A percentile compares a stretch with the other conserved stretches of the same genome.
These are phyloP conservation scores for Selenicereus undatus DNA, from an alignment of 148 eudicot genomes.

Conservation along the genomic window DNA sequence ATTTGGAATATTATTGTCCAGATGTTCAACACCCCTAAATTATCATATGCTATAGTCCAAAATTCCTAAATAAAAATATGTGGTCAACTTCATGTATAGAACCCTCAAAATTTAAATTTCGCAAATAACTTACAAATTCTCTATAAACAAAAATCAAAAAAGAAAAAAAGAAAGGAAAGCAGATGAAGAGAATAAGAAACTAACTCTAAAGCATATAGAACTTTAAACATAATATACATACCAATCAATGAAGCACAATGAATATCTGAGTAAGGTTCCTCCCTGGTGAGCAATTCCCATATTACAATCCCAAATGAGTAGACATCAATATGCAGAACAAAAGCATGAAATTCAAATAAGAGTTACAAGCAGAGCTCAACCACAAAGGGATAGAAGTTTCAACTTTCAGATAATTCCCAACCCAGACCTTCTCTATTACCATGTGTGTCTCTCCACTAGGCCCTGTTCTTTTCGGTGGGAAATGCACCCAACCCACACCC, in stretches of 20 bases:
- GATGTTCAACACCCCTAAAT: too few species aligned
- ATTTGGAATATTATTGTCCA: too few species aligned
- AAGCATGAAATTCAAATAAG: neutral
- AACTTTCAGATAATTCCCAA: neutral
- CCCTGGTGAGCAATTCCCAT: constrained; percentile 99
- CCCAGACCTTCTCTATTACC: constrained; percentile 88
- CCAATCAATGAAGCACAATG: constrained; percentile 93
- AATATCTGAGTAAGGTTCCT: constrained; percentile 85
- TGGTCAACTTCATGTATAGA: too few species aligned
- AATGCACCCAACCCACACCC: too few species aligned
- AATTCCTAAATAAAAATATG: too few species aligned
- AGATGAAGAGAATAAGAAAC: neutral
- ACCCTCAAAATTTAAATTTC: too few species aligned
- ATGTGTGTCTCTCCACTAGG: constrained; percentile 82
- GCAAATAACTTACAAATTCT: neutral
- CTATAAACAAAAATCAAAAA: neutral
- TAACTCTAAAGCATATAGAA: neutral
- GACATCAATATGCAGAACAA: constrained; percentile 65
- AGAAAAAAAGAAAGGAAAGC: neutral
- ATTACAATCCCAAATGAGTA: constrained; percentile 94
- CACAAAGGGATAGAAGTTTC: neutral
- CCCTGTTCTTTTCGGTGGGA: too few species aligned
- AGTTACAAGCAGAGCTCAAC: neutral
- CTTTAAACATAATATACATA: constrained; percentile 27
- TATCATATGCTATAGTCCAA: too few species aligned